These are phyloP conservation scores for Yamadazyma ubonensis DNA, from an alignment of 805 yeast species.

Conservation along the genomic window DNA sequence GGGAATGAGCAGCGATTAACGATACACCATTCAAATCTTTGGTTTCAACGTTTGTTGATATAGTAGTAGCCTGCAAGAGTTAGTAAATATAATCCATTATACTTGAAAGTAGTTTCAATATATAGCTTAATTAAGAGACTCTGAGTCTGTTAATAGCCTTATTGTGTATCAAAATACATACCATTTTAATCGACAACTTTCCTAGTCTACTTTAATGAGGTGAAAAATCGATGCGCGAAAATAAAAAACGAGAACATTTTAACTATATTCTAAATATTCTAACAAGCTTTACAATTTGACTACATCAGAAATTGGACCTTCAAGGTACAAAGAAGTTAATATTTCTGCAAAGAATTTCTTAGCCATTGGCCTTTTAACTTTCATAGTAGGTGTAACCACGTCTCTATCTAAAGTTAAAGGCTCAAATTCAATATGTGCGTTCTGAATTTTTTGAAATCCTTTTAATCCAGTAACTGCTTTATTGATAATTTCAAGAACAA, in stretches of 20 bases:
- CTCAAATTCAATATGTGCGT: constrained; percentile 34
- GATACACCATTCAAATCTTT: constrained; percentile 51
- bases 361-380: constrained; percentile 42
- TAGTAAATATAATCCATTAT: constrained; percentile 6
- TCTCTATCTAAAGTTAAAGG: constrained; percentile 40
- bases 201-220: constrained; percentile 1
- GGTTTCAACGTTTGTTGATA: constrained; percentile 31
- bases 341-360: constrained; percentile 25
- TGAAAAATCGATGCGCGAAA: constrained; percentile 5
- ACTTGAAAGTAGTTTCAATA: background rate
- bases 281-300: constrained; percentile 21
- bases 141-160: too few species aligned
- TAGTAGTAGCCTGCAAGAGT: constrained; percentile 22
- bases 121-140: too few species aligned
- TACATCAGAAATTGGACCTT: constrained; percentile 30
- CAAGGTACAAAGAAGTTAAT: constrained; percentile 34
- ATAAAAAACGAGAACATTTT: background rate
- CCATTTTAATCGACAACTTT: constrained; percentile 4
- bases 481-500: constrained; percentile 25
- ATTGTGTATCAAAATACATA: background rate
- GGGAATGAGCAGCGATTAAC: constrained; percentile 96
- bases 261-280: background rate
- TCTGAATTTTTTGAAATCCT: constrained; percentile 41
- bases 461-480: constrained; percentile 24
- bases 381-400: constrained; percentile 44